Base-by-base conservation (phyloP, 73 alveolate species). In the Paramecium sonneborni region DNA sequence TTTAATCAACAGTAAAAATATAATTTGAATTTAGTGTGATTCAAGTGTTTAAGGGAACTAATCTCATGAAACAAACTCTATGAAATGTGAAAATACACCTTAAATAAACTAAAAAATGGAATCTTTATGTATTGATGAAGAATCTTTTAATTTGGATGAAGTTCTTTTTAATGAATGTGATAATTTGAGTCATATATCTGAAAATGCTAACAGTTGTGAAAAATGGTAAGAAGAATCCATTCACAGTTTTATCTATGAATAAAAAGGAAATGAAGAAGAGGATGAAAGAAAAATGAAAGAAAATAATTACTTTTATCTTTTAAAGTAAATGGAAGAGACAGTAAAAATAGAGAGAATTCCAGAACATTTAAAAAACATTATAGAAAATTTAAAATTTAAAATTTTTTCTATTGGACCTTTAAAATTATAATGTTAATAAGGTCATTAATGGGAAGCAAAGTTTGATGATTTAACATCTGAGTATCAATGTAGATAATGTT, bases 201-300 rank as follows among this genome's bases (percentile, higher is more conserved):
- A 74, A 39, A 74, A 74, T 74, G 87, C 67, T 4, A 74, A 37
- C 44, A 37, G 32, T 74, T 74, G 87, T 74, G 87, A 74, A 37
- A 74, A 74, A 20, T 74, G 87, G 87, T 74, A 74, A 39, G 87
- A 74, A 34, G 87, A 74, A 39, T 74, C 87, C 38, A 74, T 74
- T 34, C 67, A 74, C 20, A 34, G 37, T 24, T 37, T 74, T 28
- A 74, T 74, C 34, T 74, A 74, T 39, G 58, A 74, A 23, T 5
- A 74, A 23, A 39, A 74, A 39, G 44, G 12, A 74, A 39, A 37
- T 39, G 67, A 34, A 37, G 87, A 74, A 15, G 87, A 74, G 35
- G 87, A 74, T 12, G 84, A 62, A 62, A 26, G 84, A 62, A 62
- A 32, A 62, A 28, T 37, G 6, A 74, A 37, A 39, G 58, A 74